Evolutionary conservation across 768 basidiomycete species (phyloP), one percentile per base, ranked within the genome.

Genomic region (Filobasidium floriforme): DNA sequence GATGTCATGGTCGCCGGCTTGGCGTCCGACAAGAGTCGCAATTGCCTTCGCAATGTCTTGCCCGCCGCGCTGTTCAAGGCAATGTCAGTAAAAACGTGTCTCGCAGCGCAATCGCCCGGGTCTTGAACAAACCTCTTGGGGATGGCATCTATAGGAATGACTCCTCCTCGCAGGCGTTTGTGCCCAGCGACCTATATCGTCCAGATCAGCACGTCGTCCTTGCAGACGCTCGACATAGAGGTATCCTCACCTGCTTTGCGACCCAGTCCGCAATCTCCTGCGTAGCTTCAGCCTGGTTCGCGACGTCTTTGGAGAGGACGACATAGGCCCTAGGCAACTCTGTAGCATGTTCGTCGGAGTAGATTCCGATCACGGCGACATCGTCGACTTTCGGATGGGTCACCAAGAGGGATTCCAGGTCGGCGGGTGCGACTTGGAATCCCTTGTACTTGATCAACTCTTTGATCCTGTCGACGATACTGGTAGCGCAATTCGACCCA

Each of bases 401-500:
- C 18, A 92, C 77, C 0, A 92, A 82, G 0, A 90, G 79, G 40
- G 85, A 84, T 73, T 93, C 91, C 4, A 93, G 83, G 71, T 92
- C 90, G 1, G 91, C 90, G 0, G 90, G 90, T 3, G 91, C 85
- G 15, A 92, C 90, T 84, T 89, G 88, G 80, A 86, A 89, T 24
- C 88, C 89, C 84, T 88, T 71, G 65, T 77, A 79, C 54, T 82
- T 82, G 75, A 82, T 80, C 14, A 82, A 64, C 66, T 81, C 80
- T 70, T 81, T 79, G 41, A 77, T 66, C 41, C 79, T 60, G 68
- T 80, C 79, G 32, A 77, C 77, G 44, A 80, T 76, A 43, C 63
- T 64, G 49, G 22, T 18, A 49, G 46, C 2, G 46, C 46, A 2
- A 12, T 3, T 15, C 22, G 46, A 15, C 15, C 2, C 22, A 44